phyloP scores from a whole-genome alignment of 257 asterid species.

The Ilex asprella region DNA sequence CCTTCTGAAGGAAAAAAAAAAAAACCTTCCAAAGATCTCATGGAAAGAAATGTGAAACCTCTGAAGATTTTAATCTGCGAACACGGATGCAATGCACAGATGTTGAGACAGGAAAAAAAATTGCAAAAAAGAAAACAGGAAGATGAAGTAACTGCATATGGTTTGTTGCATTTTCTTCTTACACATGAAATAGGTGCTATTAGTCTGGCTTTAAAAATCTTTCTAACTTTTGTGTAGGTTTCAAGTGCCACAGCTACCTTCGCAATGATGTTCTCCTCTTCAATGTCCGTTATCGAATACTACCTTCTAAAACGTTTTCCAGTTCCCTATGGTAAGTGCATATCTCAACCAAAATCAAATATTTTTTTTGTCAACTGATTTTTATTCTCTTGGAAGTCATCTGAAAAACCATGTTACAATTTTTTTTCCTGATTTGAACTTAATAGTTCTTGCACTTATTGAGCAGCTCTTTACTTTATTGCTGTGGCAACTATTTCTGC shows the following conservation, averaged over 20 bases:
- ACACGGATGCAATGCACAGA: no score
- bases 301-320: constrained; percentile 91
- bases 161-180: background rate
- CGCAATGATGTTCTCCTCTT: constrained; percentile 98
- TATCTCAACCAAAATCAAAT: background rate
- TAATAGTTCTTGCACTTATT: no score
- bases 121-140: no score
- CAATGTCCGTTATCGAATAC: constrained; percentile 96
- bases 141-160: background rate
- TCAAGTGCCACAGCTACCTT: constrained; percentile 98
- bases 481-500: background rate
- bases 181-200: background rate
- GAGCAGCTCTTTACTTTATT: background rate
- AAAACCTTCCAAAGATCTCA: no score
- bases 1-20: no score
- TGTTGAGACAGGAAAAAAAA: no score
- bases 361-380: background rate
- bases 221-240: constrained; percentile 40
- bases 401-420: no score
- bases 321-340: constrained; percentile 74
- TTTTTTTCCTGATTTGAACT: no score
- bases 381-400: no score
- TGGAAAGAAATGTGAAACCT: no score
- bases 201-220: background rate
- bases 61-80: no score